Base-by-base conservation (phyloP, 2,329 filamentous ascomycete species). In the Fusarium praegraminearum region DNA sequence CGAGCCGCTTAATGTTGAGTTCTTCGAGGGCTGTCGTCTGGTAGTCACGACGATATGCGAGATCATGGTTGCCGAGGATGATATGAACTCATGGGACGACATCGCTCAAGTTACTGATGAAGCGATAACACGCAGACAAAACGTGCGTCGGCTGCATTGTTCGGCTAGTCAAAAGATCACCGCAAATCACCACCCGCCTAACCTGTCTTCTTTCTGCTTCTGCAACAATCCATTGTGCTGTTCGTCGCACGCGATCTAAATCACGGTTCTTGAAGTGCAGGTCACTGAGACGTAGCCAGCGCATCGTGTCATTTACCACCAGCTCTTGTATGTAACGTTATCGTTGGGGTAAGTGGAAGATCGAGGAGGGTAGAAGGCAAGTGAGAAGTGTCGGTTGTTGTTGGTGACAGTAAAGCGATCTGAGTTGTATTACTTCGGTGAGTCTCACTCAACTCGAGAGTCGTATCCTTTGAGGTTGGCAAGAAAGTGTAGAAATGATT, bases 41-140 rank as follows among this genome's bases (percentile, higher is more conserved):
- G 45, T 74, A 73, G 38, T 75, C 72, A 16, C 69, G 72, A 52
- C 69, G 66, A 26, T 74, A 74, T 30, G 70, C 60, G 22, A 75
- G 72, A 5, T 75, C 66, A 56, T 75, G 73, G 35, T 75, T 75
- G 13, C 73, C 73, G 11, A 75, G 70, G 8, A 75, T 0, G 44
- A 75, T 59, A 33, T 75, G 58, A 16, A 75, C 22, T 12, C 43
- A 59, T 7, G 71, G 69, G 12, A 72, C 54, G 8, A 41, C 28
- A 9, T 70, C 59, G 46, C 52, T 73, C 28, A 74, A 50, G 7
- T 18, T 38, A 36, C 59, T 16, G 40, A 74, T 52, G 62, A 74
- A 73, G 13, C 55, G 62, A 43, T 67, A 71, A 22, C 67, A 74
- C 4, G 58, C 57, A 18, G 65, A 73, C 1, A 73, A 50, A 2